A percentile compares a stretch with the other conserved stretches of the same genome.
phyloP scores from a whole-genome alignment of 768 basidiomycete genomes.

The Hygrophorus pudorinus region DNA sequence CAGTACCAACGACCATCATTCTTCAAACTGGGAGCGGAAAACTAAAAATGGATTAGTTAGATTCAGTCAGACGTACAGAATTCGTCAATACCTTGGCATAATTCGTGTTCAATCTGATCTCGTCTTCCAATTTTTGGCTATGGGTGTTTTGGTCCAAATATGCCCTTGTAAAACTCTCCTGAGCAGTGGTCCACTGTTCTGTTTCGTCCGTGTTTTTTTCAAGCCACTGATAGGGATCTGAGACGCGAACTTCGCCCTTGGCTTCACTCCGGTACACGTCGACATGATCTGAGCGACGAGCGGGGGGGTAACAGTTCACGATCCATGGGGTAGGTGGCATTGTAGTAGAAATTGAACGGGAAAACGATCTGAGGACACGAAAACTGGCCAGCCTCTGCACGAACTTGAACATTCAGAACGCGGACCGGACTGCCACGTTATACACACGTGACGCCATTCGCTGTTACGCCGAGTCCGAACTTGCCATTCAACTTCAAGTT shows the following conservation, averaged over 20 bases:
- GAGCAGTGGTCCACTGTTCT: constrained; percentile 50
- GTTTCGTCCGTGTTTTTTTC: constrained; percentile 57
- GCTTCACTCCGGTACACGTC: constrained; percentile 60
- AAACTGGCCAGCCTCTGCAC: background rate
- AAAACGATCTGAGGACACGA: constrained; percentile 16
- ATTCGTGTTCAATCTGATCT: constrained; percentile 37
- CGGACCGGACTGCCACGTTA: too few species aligned
- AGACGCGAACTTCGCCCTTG: constrained; percentile 50
- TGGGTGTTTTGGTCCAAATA: constrained; percentile 60
- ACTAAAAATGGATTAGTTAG: constrained; percentile 27
- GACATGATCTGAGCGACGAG: constrained; percentile 56
- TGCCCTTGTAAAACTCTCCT: constrained; percentile 46
- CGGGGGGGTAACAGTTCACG: constrained; percentile 49
- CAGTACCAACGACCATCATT: constrained; percentile 74
- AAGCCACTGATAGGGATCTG: constrained; percentile 71
- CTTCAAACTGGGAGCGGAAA: constrained; percentile 49
- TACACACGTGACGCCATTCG: too few species aligned
- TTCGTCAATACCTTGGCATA: constrained; percentile 29
- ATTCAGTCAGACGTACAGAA: background rate
- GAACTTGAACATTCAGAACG: too few species aligned
- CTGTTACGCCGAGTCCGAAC: too few species aligned
- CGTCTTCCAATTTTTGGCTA: constrained; percentile 44
- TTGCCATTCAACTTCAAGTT: too few species aligned
- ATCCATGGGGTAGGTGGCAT: constrained; percentile 41
- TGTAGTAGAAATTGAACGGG: constrained; percentile 16